phyloP scores from a whole-genome alignment of 78 protist species.

The slime mould (Dictyostelium discoideum) region dicty_2.7 NC_007088.5:6937501-6938000 shows the following conservation, averaged over 20 bases:
- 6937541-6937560: conserved; percentile 80
- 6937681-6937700: not conserved
- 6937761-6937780: conserved; percentile 38
- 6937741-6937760: conserved; percentile 69
- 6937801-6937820: conserved; percentile 66
- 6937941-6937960: conserved; percentile 74
- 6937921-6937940: conserved; percentile 51
- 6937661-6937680: not conserved
- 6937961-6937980: conserved; percentile 69
- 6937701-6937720: not conserved
- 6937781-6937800: conserved; percentile 66
- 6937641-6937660: not conserved
- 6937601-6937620: conserved; percentile 34
- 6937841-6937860: conserved; percentile 67
- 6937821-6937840: conserved; percentile 66
- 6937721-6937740: conserved; percentile 52
- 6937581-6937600: conserved; percentile 65
- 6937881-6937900: not conserved
- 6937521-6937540: conserved; percentile 80
- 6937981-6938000: conserved; percentile 21
- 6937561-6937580: conserved; percentile 65
- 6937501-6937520: conserved; percentile 64
- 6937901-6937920: conserved; percentile 15
- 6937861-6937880: conserved; percentile 43
- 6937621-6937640: not conserved